A percentile compares a stretch with the other conserved stretches of the same genome.
Evolutionary conservation across 2,329 filamentous ascomycete species (phyloP).

Genomic region (Monosporascus ibericus): DNA sequence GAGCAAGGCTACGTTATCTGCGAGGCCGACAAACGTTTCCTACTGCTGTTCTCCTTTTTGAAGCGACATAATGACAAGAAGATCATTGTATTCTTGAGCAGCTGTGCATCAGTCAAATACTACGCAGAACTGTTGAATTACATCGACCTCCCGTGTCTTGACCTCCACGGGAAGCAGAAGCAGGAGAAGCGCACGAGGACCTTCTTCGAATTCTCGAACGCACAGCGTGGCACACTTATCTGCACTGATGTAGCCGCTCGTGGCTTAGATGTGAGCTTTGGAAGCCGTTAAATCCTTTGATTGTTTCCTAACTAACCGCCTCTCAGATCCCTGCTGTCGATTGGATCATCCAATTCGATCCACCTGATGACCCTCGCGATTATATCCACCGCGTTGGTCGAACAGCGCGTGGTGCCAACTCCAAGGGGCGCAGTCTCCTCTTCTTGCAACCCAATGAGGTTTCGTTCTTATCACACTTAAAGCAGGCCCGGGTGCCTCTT

Average conservation of each 20-base stretch:
- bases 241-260: constrained; percentile 95
- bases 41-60: constrained; percentile 87
- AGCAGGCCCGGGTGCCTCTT: constrained; percentile 85
- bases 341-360: constrained; percentile 95
- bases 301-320: constrained; percentile 1
- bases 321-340: constrained; percentile 80
- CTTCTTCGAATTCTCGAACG: constrained; percentile 93
- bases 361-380: constrained; percentile 81
- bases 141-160: constrained; percentile 69
- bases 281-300: not conserved
- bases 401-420: constrained; percentile 78
- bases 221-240: constrained; percentile 75
- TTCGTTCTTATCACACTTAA: constrained; percentile 85
- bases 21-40: constrained; percentile 87
- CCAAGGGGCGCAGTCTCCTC: constrained; percentile 82
- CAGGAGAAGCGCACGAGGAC: constrained; percentile 98
- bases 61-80: constrained; percentile 93
- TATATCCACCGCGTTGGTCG: constrained; percentile 96
- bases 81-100: constrained; percentile 94
- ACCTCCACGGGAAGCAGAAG: constrained; percentile 89
- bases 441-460: constrained; percentile 91
- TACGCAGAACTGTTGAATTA: constrained; percentile 94
- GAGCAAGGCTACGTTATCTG: constrained; percentile 96
- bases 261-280: constrained; percentile 68
- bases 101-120: constrained; percentile 91